Evolutionary conservation across 352 stramenopile genomes (phyloP), one percentile per base, ranked within the genome.

Genomic region (Phytophthora citricola): DNA sequence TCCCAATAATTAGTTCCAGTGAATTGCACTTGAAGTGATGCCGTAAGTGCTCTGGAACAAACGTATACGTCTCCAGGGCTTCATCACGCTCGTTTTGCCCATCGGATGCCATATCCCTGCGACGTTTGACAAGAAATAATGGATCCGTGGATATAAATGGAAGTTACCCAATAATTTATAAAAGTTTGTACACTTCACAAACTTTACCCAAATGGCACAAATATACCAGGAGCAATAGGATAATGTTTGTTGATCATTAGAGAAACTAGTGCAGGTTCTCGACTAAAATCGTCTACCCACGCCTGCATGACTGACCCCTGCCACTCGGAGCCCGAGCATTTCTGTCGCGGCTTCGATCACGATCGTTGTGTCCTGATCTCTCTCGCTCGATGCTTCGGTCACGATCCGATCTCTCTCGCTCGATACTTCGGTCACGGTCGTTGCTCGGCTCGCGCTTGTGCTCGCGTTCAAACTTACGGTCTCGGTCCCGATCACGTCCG

Each of bases 241-340:
- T 38, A 44, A 36, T 36, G 9, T 12, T 9, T 38, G 38, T 63
- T 54, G 39, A 39, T 34, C 6, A 32, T 15, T 52, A 32, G 38
- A 36, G 26, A n/a, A 50, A 39, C 15, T 24, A 58, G 24, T 41
- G 39, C 14, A 46, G 22, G 31, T 38, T n/a, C 2, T 65, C 20
- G 20, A 17, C 14, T 51, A 69, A 63, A 78, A 59, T 84, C 81
- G 48, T 90, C 81, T 49, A 72, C 79, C 83, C 83, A 92, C 7
- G 83, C 83, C 45, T 92, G 75, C 69, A 92, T 90, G 45, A 91
- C 70, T 48, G 75, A 83, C 3, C 79, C 48, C 86, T 81, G 53
- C 62, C 77, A 43, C 40, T 60, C 9, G 60, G 66, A 17, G 63
- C 66, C 41, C 48, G 66, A 29, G 20, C 41, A 46, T 51, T 63